Percentiles rank a stretch among this genome's conserved stretches.
phyloP scores from a whole-genome alignment of 306 rosid genomes.

The Ochetophila trinervis region DNA sequence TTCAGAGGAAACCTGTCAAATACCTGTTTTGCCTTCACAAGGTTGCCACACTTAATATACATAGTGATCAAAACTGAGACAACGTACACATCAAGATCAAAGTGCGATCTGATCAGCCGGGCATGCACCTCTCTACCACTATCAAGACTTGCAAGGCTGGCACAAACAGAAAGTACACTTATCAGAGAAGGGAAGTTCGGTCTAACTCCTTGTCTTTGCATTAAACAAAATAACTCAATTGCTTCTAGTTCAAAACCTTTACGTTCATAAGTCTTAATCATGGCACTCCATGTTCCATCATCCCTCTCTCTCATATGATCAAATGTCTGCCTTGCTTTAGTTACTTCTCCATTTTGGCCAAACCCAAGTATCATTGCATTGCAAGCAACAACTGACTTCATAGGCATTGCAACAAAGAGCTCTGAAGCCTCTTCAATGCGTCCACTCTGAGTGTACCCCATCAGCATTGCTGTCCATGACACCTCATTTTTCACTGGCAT shows the following conservation, averaged over 20 bases:
- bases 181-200: constrained; percentile 37
- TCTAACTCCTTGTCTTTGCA: constrained; percentile 37
- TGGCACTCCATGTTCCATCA: constrained; percentile 38
- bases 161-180: constrained; percentile 41
- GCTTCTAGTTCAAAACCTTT: constrained; percentile 35
- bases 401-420: constrained; percentile 32
- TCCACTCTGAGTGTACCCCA: constrained; percentile 36
- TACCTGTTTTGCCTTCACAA: constrained; percentile 26
- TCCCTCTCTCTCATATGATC: constrained; percentile 30
- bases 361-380: constrained; percentile 34
- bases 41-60: constrained; percentile 44
- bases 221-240: constrained; percentile 32
- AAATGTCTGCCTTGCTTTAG: constrained; percentile 24
- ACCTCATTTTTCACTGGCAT: constrained; percentile 42
- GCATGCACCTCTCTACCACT: constrained; percentile 35
- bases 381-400: constrained; percentile 23
- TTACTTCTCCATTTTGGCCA: constrained; percentile 31
- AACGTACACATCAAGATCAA: constrained; percentile 30
- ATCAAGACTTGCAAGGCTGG: constrained; percentile 34
- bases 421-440: constrained; percentile 32
- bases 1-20: constrained; percentile 33
- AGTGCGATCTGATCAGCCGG: constrained; percentile 29
- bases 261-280: constrained; percentile 38
- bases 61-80: constrained; percentile 32
- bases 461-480: constrained; percentile 39